These are phyloP conservation scores for Strobilomyces echinocephalus DNA, from an alignment of 768 basidiomycete species.

Conservation along the genomic window DNA sequence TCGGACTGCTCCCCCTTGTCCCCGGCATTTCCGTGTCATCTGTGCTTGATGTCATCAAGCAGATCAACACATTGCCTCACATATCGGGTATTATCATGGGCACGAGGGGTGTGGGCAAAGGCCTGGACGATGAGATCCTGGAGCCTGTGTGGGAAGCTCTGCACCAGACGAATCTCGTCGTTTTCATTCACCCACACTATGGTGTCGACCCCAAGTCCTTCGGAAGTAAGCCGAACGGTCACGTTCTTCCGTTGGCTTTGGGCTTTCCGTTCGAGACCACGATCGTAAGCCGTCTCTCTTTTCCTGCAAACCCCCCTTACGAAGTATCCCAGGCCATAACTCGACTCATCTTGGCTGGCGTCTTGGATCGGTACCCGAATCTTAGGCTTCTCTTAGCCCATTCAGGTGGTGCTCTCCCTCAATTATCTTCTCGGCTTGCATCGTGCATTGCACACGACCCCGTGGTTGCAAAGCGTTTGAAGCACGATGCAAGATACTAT, in stretches of 20 bases:
- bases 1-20: slow-evolving; percentile 81
- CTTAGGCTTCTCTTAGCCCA: slow-evolving; percentile 81
- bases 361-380: slow-evolving; percentile 71
- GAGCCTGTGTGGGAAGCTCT: slow-evolving; percentile 83
- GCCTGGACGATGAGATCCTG: slow-evolving; percentile 73
- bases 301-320: slow-evolving; percentile 6
- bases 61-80: slow-evolving; percentile 61
- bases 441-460: slow-evolving; percentile 87
- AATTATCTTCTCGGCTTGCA: slow-evolving; percentile 77
- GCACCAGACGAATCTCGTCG: slow-evolving; percentile 60
- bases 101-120: slow-evolving; percentile 69
- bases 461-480: slow-evolving; percentile 62
- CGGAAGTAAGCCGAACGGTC: slow-evolving; percentile 76
- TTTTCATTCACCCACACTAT: slow-evolving; percentile 86
- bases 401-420: slow-evolving; percentile 80
- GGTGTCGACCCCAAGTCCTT: slow-evolving; percentile 71
- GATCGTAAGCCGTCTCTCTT: slow-evolving; percentile 45
- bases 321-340: slow-evolving; percentile 52
- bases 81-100: slow-evolving; percentile 80
- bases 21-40: slow-evolving; percentile 51
- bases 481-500: slow-evolving; percentile 82
- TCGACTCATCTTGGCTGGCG: slow-evolving; percentile 75
- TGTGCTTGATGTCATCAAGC: slow-evolving; percentile 60
- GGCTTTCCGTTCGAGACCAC: slow-evolving; percentile 93
- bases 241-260: slow-evolving; percentile 80